Evolutionary conservation across 805 yeast genomes (phyloP).

Genomic region (Lipomyces chichibuensis): DNA sequence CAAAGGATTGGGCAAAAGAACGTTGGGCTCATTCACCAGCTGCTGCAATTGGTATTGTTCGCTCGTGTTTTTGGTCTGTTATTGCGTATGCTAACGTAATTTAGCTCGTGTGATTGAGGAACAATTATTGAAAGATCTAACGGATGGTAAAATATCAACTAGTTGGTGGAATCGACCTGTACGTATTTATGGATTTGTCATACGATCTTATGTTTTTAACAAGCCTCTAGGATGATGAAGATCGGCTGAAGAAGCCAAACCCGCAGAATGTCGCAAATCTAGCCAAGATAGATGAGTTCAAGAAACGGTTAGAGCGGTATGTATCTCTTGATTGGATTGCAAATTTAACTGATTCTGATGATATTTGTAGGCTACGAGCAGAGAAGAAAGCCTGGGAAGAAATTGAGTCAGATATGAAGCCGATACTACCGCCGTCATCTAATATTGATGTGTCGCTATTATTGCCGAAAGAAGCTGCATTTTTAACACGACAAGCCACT

Average conservation of each 20-base stretch:
- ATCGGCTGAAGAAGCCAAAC: conserved; percentile 50
- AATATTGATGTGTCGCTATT: conserved; percentile 31
- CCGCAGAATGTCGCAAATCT: conserved; percentile 59
- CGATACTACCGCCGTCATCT: conserved; percentile 27
- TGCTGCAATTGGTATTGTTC: conserved; percentile 6
- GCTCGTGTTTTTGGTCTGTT: conserved; percentile 36
- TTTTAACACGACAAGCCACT: conserved; percentile 49
- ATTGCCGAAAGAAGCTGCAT: conserved; percentile 30
- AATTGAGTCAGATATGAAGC: conserved; percentile 20
- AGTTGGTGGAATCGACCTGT: conserved; percentile 64
- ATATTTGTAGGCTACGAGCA: conserved; percentile 20
- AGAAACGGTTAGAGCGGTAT: conserved; percentile 48
- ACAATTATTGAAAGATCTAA: conserved; percentile 61
- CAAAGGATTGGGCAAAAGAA: conserved; percentile 27
- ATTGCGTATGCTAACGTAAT: not conserved
- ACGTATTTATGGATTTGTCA: conserved; percentile 40
- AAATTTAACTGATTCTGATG: not conserved
- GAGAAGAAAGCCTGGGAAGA: conserved; percentile 34
- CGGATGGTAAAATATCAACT: conserved; percentile 61
- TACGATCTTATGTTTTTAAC: conserved; percentile 20
- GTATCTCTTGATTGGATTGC: not conserved
- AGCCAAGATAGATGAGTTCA: conserved; percentile 53
- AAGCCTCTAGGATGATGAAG: conserved; percentile 39
- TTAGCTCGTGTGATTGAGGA: conserved; percentile 64
- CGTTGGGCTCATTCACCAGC: conserved; percentile 13